Base-by-base conservation (phyloP, 768 basidiomycete genomes). In the Leucocoprinus leucothites region DNA sequence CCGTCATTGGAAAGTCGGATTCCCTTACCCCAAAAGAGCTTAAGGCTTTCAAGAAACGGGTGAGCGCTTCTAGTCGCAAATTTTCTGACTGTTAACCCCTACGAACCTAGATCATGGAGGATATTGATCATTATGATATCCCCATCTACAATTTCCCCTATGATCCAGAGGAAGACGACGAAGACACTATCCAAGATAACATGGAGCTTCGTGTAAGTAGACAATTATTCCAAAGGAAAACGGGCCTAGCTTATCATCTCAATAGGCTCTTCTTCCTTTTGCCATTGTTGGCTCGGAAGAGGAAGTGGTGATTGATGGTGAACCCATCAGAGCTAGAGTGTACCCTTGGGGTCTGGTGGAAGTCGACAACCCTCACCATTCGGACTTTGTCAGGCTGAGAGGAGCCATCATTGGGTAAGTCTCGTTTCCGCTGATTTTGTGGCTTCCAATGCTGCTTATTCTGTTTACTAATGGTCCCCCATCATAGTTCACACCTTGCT, bases 81-180 rank as follows among this genome's bases (percentile, higher is more conserved):
- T 40, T 19, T 51, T 38, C 19, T 18, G 16, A 35, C 36, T 18
- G 11, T 47, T n/a, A 21, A 28, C 1, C 16, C 8, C 11, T 22
- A 38, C 3, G 16, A 22, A 53, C 24, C 18, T 57, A 91, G 89
- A 84, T 94, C 57, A 92, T 93, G 89, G 92, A 96, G 69, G 93
- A 96, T 63, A 94, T 96, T 61, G 87, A 89, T 63, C 77, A 91
- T 74, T 92, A 92, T 70, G 81, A 85, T 56, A 94, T 95, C 61
- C 91, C 91, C 1, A 84, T 94, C 45, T 94, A 94, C 75, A 94
- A 94, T 77, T 95, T 95, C 81, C 92, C 92, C 0, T 95, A 93
- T 68, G 92, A 94, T 62, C 81, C 88, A 3, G 93, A 96, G 64
- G 93, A 96, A 70, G 93, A 96, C 62, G 93, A 95, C 63, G 89